Conservation (phyloP, 2,329 filamentous ascomycete genomes). For the Epichloe hybrida region DNA sequence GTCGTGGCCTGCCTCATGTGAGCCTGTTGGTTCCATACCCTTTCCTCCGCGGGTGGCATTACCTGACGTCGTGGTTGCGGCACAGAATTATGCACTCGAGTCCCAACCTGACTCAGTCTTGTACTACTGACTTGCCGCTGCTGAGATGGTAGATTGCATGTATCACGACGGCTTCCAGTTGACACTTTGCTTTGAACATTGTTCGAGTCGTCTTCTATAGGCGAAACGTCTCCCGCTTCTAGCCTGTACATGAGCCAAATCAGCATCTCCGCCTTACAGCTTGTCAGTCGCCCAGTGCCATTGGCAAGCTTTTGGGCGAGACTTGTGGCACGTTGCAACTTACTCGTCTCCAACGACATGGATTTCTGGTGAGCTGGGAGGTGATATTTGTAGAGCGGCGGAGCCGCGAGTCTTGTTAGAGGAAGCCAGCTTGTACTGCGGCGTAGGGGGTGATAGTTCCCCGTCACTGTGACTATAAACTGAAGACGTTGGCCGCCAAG, state of each 20-base stretch:
- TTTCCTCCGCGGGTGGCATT: not conserved
- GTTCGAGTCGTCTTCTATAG: slow-evolving; percentile 33
- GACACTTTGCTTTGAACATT: slow-evolving; percentile 18
- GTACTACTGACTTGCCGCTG: slow-evolving; percentile 3
- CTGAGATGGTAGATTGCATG: slow-evolving; percentile 7
- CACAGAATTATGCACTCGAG: not conserved
- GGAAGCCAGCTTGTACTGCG: slow-evolving; percentile 21
- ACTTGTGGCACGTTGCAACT: slow-evolving; percentile 15
- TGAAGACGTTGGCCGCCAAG: slow-evolving; percentile 41
- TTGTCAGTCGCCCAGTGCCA: not conserved
- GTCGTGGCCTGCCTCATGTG: not conserved
- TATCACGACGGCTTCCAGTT: slow-evolving; percentile 5
- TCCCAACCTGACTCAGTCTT: not conserved
- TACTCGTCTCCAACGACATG: slow-evolving; percentile 25
- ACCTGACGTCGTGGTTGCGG: not conserved
- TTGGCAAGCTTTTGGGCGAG: not conserved
- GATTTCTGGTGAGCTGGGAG: slow-evolving; percentile 43
- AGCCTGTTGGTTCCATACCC: slow-evolving; percentile 1
- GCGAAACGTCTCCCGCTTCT: slow-evolving; percentile 31
- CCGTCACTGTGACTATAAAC: slow-evolving; percentile 29
- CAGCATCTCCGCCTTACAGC: not conserved
- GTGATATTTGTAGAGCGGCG: slow-evolving; percentile 38
- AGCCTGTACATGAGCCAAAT: slow-evolving; percentile 9
- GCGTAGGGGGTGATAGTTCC: slow-evolving; percentile 16
- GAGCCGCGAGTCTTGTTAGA: slow-evolving; percentile 14